Percentiles rank a stretch among this genome's conserved stretches.
These are phyloP conservation scores for Botrytis fragariae DNA, from an alignment of 2,329 filamentous ascomycete genomes.

Conservation along the genomic window DNA sequence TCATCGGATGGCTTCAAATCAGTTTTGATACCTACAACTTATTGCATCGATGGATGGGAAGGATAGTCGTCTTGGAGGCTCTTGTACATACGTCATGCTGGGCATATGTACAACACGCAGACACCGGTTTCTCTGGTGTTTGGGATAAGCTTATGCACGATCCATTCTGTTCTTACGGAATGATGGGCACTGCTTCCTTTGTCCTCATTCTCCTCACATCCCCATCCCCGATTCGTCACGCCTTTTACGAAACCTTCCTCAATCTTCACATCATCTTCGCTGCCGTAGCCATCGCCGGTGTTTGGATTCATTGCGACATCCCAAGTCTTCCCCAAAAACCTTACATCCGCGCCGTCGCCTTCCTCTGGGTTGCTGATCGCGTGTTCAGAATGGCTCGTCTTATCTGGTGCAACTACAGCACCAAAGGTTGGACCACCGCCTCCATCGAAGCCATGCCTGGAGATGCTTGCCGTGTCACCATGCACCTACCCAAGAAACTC, in stretches of 20 bases:
- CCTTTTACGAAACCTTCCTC: constrained; percentile 96
- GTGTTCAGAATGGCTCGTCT: constrained; percentile 60
- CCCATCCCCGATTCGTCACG: constrained; percentile 79
- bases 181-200: constrained; percentile 60
- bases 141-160: constrained; percentile 52
- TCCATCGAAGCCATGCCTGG: constrained; percentile 66
- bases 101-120: constrained; percentile 67
- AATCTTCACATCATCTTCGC: constrained; percentile 79
- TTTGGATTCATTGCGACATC: constrained; percentile 75
- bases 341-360: constrained; percentile 71
- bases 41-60: constrained; percentile 78
- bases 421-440: constrained; percentile 58
- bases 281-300: constrained; percentile 62
- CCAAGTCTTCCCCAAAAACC: constrained; percentile 64
- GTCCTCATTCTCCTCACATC: constrained; percentile 66
- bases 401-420: constrained; percentile 60
- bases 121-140: constrained; percentile 61
- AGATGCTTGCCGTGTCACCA: constrained; percentile 67
- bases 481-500: constrained; percentile 66
- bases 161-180: constrained; percentile 63
- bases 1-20: constrained; percentile 77
- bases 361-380: constrained; percentile 76
- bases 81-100: constrained; percentile 71
- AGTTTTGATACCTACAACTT: constrained; percentile 98
- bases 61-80: constrained; percentile 68